A percentile compares a stretch with the other conserved stretches of the same genome.
phyloP scores from a whole-genome alignment of 768 basidiomycete species.

The Tephrocybe sp. region DNA sequence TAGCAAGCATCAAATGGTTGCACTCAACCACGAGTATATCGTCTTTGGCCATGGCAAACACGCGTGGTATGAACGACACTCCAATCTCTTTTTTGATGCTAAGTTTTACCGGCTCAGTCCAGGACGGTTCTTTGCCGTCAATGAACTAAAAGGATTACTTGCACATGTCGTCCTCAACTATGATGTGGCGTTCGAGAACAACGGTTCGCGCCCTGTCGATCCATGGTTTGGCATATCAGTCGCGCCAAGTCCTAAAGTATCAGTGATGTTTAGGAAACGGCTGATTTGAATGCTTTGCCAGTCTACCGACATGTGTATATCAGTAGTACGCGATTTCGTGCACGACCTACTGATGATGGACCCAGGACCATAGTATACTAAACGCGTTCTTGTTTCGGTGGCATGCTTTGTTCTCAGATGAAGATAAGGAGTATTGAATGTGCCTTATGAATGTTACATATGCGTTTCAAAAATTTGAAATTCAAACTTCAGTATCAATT shows the following conservation, averaged over 20 bases:
- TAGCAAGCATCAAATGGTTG: slow-evolving; percentile 26
- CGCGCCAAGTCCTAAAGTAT: slow-evolving; percentile 29
- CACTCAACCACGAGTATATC: slow-evolving; percentile 21
- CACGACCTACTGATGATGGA: too few species aligned
- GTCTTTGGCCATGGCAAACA: slow-evolving; percentile 27
- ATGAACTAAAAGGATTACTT: slow-evolving; percentile 39
- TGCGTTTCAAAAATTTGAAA: too few species aligned
- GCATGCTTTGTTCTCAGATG: too few species aligned
- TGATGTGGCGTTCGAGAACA: slow-evolving; percentile 34
- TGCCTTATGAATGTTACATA: too few species aligned
- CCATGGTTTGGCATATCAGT: slow-evolving; percentile 3
- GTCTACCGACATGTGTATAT: not conserved
- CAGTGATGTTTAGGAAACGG: slow-evolving; percentile 33
- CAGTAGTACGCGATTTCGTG: too few species aligned
- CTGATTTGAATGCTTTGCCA: not conserved
- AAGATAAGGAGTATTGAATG: too few species aligned
- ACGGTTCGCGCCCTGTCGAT: slow-evolving; percentile 14
- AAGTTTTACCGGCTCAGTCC: slow-evolving; percentile 20
- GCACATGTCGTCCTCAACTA: slow-evolving; percentile 37
- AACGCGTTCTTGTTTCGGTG: too few species aligned
- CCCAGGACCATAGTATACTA: too few species aligned
- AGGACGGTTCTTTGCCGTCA: slow-evolving; percentile 45
- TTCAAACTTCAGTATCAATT: too few species aligned
- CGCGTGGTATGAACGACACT: slow-evolving; percentile 13
- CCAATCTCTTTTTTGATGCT: not conserved